These are phyloP conservation scores for Russula vinacea DNA, from an alignment of 768 basidiomycete genomes.

Conservation along the genomic window DNA sequence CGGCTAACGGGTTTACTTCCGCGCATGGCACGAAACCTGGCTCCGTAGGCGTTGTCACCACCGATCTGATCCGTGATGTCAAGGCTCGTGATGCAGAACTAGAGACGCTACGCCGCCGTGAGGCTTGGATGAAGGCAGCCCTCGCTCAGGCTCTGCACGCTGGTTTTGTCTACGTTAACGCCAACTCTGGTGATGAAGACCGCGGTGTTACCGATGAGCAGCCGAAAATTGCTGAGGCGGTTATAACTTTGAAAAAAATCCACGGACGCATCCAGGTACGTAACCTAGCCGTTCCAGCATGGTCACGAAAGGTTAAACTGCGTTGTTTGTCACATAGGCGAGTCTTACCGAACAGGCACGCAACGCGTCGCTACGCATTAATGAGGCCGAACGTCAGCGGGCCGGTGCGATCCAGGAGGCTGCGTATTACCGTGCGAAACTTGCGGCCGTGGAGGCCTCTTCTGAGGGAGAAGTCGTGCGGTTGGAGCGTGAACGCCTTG, in stretches of 20 bases:
- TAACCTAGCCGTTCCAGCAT: slow-evolving; percentile 10
- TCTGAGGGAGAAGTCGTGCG: slow-evolving; percentile 61
- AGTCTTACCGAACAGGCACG: slow-evolving; percentile 72
- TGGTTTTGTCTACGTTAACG: slow-evolving; percentile 66
- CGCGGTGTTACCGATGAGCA: slow-evolving; percentile 42
- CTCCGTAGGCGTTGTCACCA: slow-evolving; percentile 66
- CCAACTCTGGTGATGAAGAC: slow-evolving; percentile 48
- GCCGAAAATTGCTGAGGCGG: slow-evolving; percentile 60
- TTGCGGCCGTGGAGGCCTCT: slow-evolving; percentile 77
- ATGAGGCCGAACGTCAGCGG: slow-evolving; percentile 75
- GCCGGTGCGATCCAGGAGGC: slow-evolving; percentile 86
- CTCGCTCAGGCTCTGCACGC: slow-evolving; percentile 68
- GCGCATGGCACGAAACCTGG: slow-evolving; percentile 46
- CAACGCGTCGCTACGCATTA: slow-evolving; percentile 69
- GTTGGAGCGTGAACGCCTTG: slow-evolving; percentile 73
- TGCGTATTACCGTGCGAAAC: slow-evolving; percentile 92
- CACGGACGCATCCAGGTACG: slow-evolving; percentile 82
- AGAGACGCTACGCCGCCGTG: slow-evolving; percentile 68
- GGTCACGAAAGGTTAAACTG: slow-evolving; percentile 3
- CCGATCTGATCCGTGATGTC: slow-evolving; percentile 75
- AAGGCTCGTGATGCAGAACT: slow-evolving; percentile 81
- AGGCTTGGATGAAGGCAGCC: slow-evolving; percentile 83
- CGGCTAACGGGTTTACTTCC: slow-evolving; percentile 48
- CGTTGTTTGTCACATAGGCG: slow-evolving; percentile 44
- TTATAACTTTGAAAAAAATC: slow-evolving; percentile 83